Evolutionary conservation across 2,329 filamentous ascomycete species (phyloP), one percentile per base, ranked within the genome.

Genomic region (Pestalotiopsis sp.): DNA sequence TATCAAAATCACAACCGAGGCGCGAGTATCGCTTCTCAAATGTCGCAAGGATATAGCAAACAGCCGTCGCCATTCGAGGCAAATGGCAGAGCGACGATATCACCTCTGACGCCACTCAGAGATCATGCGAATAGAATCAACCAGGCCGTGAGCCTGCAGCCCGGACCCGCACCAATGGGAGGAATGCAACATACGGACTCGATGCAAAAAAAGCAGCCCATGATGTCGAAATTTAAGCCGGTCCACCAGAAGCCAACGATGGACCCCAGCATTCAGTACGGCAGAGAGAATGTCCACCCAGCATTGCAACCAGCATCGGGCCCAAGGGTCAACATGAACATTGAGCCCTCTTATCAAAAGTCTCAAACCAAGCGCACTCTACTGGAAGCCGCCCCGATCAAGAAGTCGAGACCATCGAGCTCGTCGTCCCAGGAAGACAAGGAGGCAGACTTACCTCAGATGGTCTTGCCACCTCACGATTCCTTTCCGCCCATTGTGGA

Each of bases 401-500:
- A 91, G 74, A 92, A 95, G 74, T 86, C 84, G 23, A 83, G 91
- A 71, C 82, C 87, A 1, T 77, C 80, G 62, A 97, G 97, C 84
- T 94, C 92, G 81, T 80, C 84, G 61, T 17, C 38, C 20, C 36
- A 20, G 36, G 61, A 49, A 11, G 61, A 64, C 14, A 41, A n/a
- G 23, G 87, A 90, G 70, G 80, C 31, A 7, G 31, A 36, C 31
- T 36, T 36, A 6, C 31, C 31, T 36, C 31, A 36, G 7, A 36
- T 73, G 70, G 76, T 67, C 3, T 81, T 95, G 4, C 93, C 94
- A 3, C 85, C 91, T 62, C 91, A 91, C 63, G 88, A 92, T 71
- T 91, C 94, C n/a, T 96, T 97, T 83, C 93, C 94, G 4, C 80
- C 85, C 4, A 89, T 98, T 39, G 84, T 91, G 68, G 96, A 98